Evolutionary conservation across 768 basidiomycete genomes (phyloP).

Genomic region (Lactifluus subvellereus): DNA sequence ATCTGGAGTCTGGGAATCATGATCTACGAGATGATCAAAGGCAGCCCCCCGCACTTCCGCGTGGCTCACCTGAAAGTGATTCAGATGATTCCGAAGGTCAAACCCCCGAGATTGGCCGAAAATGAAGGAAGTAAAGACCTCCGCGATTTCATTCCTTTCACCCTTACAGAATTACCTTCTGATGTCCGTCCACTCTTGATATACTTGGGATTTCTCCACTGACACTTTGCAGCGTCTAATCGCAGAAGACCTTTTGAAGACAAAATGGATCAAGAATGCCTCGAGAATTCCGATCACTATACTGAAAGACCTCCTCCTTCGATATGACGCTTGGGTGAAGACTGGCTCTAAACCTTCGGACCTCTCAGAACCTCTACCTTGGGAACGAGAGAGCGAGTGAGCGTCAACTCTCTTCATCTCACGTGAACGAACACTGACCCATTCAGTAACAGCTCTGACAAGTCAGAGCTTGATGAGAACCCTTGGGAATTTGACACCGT

Average conservation of each 20-base stretch:
- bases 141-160: conserved; percentile 79
- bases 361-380: conserved; percentile 60
- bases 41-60: conserved; percentile 90
- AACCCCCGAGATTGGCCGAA: conserved; percentile 76
- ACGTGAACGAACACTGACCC: conserved; percentile 25
- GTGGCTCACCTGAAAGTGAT: conserved; percentile 77
- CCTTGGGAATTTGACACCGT: conserved; percentile 78
- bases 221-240: conserved; percentile 56
- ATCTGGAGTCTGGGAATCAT: conserved; percentile 98
- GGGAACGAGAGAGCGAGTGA: conserved; percentile 61
- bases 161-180: conserved; percentile 72
- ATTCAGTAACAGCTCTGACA: conserved; percentile 24
- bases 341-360: conserved; percentile 30
- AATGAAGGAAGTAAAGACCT: conserved; percentile 77
- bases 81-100: conserved; percentile 79
- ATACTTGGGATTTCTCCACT: neutral
- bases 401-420: conserved; percentile 12
- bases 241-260: conserved; percentile 83
- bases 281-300: conserved; percentile 60
- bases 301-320: conserved; percentile 75
- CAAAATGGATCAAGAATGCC: conserved; percentile 83
- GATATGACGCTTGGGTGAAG: conserved; percentile 67
- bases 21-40: conserved; percentile 93
- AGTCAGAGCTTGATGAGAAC: conserved; percentile 30
- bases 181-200: conserved; percentile 47